Evolutionary conservation across 2,329 filamentous ascomycete species (phyloP).

Genomic region (Pseudonectria foliicola): DNA sequence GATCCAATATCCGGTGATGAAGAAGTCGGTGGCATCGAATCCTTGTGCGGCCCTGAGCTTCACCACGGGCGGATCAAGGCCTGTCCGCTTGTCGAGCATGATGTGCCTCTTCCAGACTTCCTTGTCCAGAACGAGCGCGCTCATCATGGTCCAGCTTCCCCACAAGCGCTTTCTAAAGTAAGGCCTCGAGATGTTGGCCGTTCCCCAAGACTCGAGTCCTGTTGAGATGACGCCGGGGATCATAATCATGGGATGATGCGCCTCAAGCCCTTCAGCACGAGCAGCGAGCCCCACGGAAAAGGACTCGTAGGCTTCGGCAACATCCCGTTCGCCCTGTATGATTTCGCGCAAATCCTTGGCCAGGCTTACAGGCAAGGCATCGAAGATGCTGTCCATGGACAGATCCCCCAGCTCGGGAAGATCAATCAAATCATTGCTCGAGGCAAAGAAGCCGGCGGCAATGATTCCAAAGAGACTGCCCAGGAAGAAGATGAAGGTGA

Average conservation of each 20-base stretch:
- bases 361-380: conserved; percentile 80
- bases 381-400: conserved; percentile 78
- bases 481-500: conserved; percentile 75
- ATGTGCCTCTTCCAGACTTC: conserved; percentile 92
- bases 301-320: conserved; percentile 80
- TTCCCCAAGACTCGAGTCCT: conserved; percentile 94
- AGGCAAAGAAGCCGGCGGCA: conserved; percentile 84
- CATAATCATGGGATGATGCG: conserved; percentile 90
- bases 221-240: conserved; percentile 97
- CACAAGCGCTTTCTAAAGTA: conserved; percentile 94
- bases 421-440: conserved; percentile 82
- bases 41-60: conserved; percentile 92
- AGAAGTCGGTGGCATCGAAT: conserved; percentile 96
- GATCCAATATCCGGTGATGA: conserved; percentile 90
- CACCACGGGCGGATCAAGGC: conserved; percentile 81
- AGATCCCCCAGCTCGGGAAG: conserved; percentile 63
- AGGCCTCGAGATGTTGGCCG: conserved; percentile 70
- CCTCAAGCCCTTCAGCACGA: conserved; percentile 69
- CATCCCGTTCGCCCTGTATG: conserved; percentile 77
- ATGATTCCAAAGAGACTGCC: conserved; percentile 87
- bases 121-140: conserved; percentile 86
- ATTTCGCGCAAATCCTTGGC: conserved; percentile 81
- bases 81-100: conserved; percentile 89
- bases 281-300: conserved; percentile 86
- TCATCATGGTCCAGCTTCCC: conserved; percentile 99